Evolutionary conservation across 1,284 basidiomycete genomes (phyloP).

Genomic region (Microbotryomycetes sp.): DNA sequence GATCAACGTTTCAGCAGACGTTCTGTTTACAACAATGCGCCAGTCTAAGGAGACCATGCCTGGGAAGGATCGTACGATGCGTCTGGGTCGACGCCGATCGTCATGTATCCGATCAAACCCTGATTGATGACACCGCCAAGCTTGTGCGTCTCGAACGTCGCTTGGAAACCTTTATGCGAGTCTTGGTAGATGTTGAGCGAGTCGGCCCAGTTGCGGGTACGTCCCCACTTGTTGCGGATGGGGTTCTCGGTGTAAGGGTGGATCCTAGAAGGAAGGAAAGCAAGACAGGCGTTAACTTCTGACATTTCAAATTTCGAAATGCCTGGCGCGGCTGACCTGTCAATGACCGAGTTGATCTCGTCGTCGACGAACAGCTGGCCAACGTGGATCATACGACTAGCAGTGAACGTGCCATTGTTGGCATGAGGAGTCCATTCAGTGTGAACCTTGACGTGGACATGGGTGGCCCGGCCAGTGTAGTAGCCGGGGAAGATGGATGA

Average conservation of each 20-base stretch:
- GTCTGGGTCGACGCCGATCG: constrained; percentile 39
- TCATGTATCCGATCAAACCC: constrained; percentile 45
- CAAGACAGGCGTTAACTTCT: background rate
- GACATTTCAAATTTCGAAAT: background rate
- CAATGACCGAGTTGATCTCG: constrained; percentile 42
- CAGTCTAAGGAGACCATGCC: background rate
- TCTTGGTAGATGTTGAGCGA: constrained; percentile 44
- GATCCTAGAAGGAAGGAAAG: constrained; percentile 17
- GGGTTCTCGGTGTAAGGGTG: constrained; percentile 44
- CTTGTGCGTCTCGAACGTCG: constrained; percentile 44
- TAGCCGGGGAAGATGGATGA: constrained; percentile 55
- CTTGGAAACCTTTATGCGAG: constrained; percentile 42
- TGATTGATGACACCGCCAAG: constrained; percentile 44
- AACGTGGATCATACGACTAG: constrained; percentile 41
- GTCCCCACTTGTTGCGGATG: constrained; percentile 40
- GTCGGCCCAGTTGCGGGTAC: constrained; percentile 46
- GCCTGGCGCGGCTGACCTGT: constrained; percentile 10
- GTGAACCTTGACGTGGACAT: constrained; percentile 45
- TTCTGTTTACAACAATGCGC: too few relatives aligned
- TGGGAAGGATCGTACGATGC: background rate
- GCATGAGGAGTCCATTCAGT: constrained; percentile 41
- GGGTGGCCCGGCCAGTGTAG: constrained; percentile 33
- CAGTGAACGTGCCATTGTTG: constrained; percentile 41
- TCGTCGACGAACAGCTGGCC: constrained; percentile 48
- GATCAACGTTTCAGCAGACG: too few relatives aligned